Evolutionary conservation across 345 rosid species (phyloP), one percentile per base, ranked within the genome.

Genomic region (Bruguiera sexangula): DNA sequence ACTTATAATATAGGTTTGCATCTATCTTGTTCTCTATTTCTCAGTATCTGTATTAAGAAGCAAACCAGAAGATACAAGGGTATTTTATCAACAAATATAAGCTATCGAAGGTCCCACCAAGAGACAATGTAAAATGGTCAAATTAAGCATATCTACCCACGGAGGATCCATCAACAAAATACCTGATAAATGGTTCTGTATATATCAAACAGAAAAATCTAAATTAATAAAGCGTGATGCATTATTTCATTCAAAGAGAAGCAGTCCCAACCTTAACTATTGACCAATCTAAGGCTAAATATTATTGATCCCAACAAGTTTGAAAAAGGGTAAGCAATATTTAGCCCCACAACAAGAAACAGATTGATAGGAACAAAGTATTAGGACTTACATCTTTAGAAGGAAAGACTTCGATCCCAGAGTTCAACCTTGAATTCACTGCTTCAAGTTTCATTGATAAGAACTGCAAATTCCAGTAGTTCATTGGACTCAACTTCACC

Each of bases 381-480:
- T 26, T 63, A 60, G 31, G 13, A 80, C 95, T 79, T 73, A 82
- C 92, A 75, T 88, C 93, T 86, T 88, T 90, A 1, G 87, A 69
- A 80, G 91, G 89, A 69, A 90, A 90, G 66, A 70, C 88, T 61
- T 90, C 96, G 1, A 86, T 83, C 21, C 76, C 83, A 52, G 88
- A 84, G 75, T 32, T 86, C 85, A 86, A 75, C 85, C 90, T 85
- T 39, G 91, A 65, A 73, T 87, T 90, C 48, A 93, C 93, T 20
- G 96, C 88, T 80, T 90, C 96, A 11, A 93, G 98, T 82, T 93
- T 93, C 96, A 90, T 88, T 13, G 96, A 93, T 69, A 93, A 79
- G 79, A 93, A 93, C 98, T 93, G 86, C 81, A 80, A 71, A 21
- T 52, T 58, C 72, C 78, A 72, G 51, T 21, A 69, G 73, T 54